Evolutionary conservation across 1,284 basidiomycete genomes (phyloP), one percentile per base, ranked within the genome.

Genomic region (Apiotrichum gracile): DNA sequence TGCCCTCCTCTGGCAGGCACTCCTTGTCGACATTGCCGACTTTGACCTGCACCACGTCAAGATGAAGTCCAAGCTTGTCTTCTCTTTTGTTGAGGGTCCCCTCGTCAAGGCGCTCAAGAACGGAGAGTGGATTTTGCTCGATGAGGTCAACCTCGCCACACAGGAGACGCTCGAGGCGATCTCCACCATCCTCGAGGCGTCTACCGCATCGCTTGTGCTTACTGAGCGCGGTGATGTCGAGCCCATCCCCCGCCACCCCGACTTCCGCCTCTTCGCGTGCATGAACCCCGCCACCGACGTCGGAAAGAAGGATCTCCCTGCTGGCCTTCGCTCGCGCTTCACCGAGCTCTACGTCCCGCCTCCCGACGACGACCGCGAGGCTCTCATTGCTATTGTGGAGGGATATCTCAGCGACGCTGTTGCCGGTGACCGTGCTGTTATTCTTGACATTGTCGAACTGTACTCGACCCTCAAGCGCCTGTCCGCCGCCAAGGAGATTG

Each of bases 281-380:
- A 99, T 99, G 96, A 99, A 99, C 69, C 96, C 96, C 2, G 96
- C 96, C 0, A 98, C 94, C 3, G 96, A 99, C 62, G 90, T 97
- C 21, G 96, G 96, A 50, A 99, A 98, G 79, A 94, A 92, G 67
- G 94, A 97, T 65, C 83, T 99, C 1, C 90, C 91, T 12, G 85
- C 88, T 1, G 87, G 87, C 62, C 86, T 98, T 43, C 85, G 94
- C 33, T 84, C 87, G 8, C 84, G 89, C 29, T 98, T 98, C 77
- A 97, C 92, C 2, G 96, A 98, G 74, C 83, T 98, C 47, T 93
- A 94, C 67, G 93, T 97, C 4, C 84, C 88, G 14, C 83, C 94
- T 14, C 94, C 96, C 1, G 96, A 98, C 64, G 81, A 87, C 25
- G 91, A 98, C 72, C 83, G 83, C 50, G 92, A 97, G 45, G 94